phyloP scores from a whole-genome alignment of 257 asterid genomes.

The Lycium barbarum region DNA sequence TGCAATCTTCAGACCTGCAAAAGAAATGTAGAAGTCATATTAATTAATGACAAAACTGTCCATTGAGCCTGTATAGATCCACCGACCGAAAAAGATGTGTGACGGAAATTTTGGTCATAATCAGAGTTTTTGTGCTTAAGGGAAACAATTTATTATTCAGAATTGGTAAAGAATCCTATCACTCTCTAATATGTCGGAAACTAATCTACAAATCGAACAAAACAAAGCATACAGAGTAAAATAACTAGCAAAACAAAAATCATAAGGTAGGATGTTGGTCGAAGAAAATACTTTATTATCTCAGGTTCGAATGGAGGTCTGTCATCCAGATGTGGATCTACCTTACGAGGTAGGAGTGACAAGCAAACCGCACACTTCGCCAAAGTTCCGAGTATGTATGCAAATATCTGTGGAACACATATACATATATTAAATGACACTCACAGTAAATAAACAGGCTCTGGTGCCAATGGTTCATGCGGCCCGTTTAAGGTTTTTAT shows the following conservation, averaged over 20 bases:
- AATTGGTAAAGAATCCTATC: neutral
- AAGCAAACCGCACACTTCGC: too few species aligned
- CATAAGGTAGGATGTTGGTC: neutral
- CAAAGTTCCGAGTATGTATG: too few species aligned
- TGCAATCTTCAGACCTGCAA: conserved; percentile 80
- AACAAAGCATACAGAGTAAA: conserved; percentile 6
- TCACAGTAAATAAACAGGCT: too few species aligned
- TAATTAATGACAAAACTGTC: neutral
- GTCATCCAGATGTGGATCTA: neutral
- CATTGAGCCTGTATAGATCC: neutral
- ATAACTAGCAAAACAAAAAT: neutral
- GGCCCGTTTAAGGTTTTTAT: too few species aligned
- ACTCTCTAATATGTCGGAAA: conserved; percentile 50
- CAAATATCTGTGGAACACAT: too few species aligned
- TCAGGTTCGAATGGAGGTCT: conserved; percentile 54
- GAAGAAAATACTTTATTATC: conserved; percentile 58
- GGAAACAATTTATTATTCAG: neutral
- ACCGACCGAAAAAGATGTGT: neutral
- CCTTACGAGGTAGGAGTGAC: too few species aligned
- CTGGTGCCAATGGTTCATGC: too few species aligned
- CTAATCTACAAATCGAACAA: conserved; percentile 48
- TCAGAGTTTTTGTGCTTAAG: neutral
- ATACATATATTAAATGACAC: too few species aligned
- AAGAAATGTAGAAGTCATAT: neutral
- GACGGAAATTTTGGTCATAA: conserved; percentile 2